phyloP scores from a whole-genome alignment of 2,329 filamentous ascomycete genomes.

The Cladorrhinum sp. region DNA sequence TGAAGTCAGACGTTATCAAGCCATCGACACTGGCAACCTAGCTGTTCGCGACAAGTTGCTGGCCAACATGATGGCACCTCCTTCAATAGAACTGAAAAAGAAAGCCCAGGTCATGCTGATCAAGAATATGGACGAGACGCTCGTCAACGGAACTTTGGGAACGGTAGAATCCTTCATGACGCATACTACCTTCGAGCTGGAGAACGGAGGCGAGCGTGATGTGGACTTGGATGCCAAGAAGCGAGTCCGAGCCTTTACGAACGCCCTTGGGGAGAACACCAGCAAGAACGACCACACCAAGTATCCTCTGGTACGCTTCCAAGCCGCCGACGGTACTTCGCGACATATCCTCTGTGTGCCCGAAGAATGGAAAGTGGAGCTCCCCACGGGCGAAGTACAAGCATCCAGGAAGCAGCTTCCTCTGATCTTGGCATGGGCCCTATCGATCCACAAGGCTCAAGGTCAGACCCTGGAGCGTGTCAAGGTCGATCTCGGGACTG shows the following conservation, averaged over 20 bases:
- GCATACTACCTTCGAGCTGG: conserved; percentile 39
- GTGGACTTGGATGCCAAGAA: conserved; percentile 34
- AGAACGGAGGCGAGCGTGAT: conserved; percentile 37
- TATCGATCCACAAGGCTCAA: conserved; percentile 97
- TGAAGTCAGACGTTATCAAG: conserved; percentile 64
- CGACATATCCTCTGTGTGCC: conserved; percentile 77
- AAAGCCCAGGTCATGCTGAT: conserved; percentile 99
- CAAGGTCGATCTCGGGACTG: conserved; percentile 85
- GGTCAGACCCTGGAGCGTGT: conserved; percentile 92
- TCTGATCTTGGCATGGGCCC: conserved; percentile 90
- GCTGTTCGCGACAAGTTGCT: conserved; percentile 72
- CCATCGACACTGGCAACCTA: conserved; percentile 72
- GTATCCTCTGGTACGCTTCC: conserved; percentile 84
- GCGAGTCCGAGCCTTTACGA: conserved; percentile 27
- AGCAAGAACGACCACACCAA: conserved; percentile 53
- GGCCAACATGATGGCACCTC: conserved; percentile 89
- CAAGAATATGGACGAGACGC: conserved; percentile 91
- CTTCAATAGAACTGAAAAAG: conserved; percentile 75
- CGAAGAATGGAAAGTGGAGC: conserved; percentile 95
- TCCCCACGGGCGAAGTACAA: conserved; percentile 92
- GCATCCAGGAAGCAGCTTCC: conserved; percentile 80
- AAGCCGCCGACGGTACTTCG: conserved; percentile 71
- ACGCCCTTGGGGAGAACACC: conserved; percentile 34
- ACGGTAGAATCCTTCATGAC: conserved; percentile 77
- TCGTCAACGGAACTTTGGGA: conserved; percentile 93